Evolutionary conservation across 2,329 filamentous ascomycete species (phyloP).

Genomic region (Westerdykella ornata): DNA sequence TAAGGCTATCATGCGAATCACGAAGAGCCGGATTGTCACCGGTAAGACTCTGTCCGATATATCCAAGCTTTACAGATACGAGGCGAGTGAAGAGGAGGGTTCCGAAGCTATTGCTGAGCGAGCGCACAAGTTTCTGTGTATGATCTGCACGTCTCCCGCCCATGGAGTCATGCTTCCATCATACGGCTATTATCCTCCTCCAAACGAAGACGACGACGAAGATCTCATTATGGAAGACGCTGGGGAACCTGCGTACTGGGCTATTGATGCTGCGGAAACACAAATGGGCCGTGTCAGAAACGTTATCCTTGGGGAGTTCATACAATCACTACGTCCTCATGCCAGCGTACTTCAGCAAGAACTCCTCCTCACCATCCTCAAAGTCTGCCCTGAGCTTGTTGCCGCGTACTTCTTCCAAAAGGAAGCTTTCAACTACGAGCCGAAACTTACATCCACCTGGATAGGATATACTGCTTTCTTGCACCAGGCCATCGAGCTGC

Average conservation of each 20-base stretch:
- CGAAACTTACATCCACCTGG: conserved; percentile 89
- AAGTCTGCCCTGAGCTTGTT: conserved; percentile 74
- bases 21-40: conserved; percentile 71
- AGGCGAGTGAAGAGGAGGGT: conserved; percentile 44
- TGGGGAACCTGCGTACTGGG: conserved; percentile 53
- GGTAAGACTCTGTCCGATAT: conserved; percentile 67
- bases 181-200: conserved; percentile 77
- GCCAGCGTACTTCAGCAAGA: conserved; percentile 74
- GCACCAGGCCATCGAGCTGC: conserved; percentile 70
- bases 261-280: conserved; percentile 63
- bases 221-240: conserved; percentile 31
- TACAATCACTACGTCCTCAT: conserved; percentile 74
- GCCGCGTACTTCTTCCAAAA: conserved; percentile 81
- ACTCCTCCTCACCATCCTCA: conserved; percentile 72
- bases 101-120: conserved; percentile 54
- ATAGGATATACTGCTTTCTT: conserved; percentile 87
- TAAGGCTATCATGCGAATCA: conserved; percentile 61
- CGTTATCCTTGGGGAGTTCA: conserved; percentile 68
- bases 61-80: conserved; percentile 31
- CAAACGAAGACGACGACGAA: conserved; percentile 53
- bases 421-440: conserved; percentile 72
- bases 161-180: conserved; percentile 71
- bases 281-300: conserved; percentile 72
- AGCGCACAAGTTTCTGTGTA: conserved; percentile 68
- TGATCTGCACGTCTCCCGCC: conserved; percentile 65